Percentiles rank a stretch among this genome's conserved stretches.
Conservation (phyloP, 768 basidiomycete species). For the Podaxis sp. region DNA sequence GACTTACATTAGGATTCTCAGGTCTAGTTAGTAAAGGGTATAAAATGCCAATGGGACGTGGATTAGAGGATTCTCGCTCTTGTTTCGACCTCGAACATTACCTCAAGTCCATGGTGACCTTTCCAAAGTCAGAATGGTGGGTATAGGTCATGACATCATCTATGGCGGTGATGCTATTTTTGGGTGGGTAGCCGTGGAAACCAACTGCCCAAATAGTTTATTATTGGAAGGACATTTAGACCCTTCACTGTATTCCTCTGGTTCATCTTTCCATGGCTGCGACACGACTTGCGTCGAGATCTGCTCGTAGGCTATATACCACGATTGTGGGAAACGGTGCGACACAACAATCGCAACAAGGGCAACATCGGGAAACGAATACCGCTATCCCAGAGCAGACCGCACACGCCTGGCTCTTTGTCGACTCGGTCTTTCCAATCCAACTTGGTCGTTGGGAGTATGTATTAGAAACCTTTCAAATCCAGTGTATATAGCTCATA, state of each 20-base stretch:
- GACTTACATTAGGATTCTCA: no score
- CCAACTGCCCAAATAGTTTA: not conserved
- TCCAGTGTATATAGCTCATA: constrained; percentile 8
- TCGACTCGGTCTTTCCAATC: constrained; percentile 78
- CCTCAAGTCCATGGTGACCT: no score
- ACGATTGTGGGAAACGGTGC: not conserved
- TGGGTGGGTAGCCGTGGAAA: not conserved
- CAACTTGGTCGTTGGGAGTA: constrained; percentile 72
- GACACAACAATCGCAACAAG: not conserved
- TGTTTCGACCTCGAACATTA: no score
- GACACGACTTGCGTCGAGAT: not conserved
- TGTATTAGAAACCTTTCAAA: constrained; percentile 20
- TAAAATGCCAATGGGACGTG: no score
- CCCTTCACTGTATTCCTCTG: not conserved
- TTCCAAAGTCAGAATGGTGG: no score
- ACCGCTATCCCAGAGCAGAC: not conserved
- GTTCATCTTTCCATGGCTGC: not conserved
- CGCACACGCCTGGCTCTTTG: constrained; percentile 55
- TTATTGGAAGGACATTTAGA: not conserved
- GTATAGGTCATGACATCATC: no score
- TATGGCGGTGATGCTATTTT: no score
- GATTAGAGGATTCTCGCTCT: no score
- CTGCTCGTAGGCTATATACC: not conserved
- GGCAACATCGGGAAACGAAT: not conserved
- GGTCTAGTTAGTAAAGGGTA: no score